phyloP scores from a whole-genome alignment of 2,329 filamentous ascomycete genomes.

The Colletotrichum tropicale region DNA sequence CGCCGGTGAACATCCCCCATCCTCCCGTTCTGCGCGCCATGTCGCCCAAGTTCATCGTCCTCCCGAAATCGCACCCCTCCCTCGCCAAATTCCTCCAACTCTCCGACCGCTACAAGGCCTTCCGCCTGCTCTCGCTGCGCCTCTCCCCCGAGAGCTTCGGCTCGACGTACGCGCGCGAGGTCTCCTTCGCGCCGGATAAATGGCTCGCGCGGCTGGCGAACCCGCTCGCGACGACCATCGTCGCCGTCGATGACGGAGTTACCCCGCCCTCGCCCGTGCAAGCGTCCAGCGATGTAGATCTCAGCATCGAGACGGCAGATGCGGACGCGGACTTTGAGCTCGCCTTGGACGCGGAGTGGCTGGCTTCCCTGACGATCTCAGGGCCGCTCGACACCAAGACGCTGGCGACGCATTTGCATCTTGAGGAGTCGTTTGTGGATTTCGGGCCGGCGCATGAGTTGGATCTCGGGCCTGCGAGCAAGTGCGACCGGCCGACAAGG shows the following conservation, averaged over 20 bases:
- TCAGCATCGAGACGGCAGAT: background rate
- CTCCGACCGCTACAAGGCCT: background rate
- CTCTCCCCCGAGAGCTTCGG: constrained; percentile 9
- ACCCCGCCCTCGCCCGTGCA: background rate
- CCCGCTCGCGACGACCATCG: constrained; percentile 1
- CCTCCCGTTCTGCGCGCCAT: background rate
- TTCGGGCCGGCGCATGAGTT: background rate
- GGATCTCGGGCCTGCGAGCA: background rate
- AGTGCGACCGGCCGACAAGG: background rate
- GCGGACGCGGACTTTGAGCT: background rate
- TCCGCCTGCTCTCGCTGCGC: constrained; percentile 8
- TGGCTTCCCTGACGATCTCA: background rate
- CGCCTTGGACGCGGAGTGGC: background rate
- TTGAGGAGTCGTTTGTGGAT: background rate
- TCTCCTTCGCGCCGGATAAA: background rate
- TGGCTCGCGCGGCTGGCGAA: background rate
- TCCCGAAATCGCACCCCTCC: background rate
- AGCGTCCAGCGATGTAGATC: fast-evolving
- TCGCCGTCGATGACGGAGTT: background rate
- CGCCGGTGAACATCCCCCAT: background rate
- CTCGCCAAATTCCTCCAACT: background rate
- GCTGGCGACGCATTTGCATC: background rate
- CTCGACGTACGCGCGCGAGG: constrained; percentile 10
- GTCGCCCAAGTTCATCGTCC: background rate
- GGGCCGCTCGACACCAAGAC: constrained; percentile 2